Evolutionary conservation across 768 basidiomycete species (phyloP), one percentile per base, ranked within the genome.

Genomic region (Suillus weaverae): DNA sequence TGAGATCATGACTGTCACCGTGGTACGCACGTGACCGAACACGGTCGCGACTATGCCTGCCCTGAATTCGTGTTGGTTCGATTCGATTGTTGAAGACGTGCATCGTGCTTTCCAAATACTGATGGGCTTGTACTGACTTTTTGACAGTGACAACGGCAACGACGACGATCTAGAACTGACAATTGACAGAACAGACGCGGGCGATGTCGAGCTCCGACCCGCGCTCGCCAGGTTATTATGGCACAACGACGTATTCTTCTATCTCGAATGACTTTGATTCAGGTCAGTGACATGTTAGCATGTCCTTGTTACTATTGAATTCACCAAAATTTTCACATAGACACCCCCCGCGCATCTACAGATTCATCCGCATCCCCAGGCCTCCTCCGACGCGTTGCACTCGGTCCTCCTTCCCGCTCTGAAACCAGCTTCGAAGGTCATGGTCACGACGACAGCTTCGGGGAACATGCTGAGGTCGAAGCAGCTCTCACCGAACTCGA

Each of bases 401-500:
- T 62, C 6, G 43, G 62, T 70, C 70, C 16, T 67, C 66, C 10
- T 60, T 56, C 38, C 13, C 55, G 22, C 60, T 60, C 50, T n/a
- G 60, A 51, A 61, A 62, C 35, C 65, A 71, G 33, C 65, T 70
- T 36, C 64, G 63, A 59, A 33, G 62, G 26, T 64, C 70, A 39
- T 6, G 18, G 39, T 59, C 18, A 13, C 11, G 57, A 59, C 18
- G 57, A 59, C 30, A 59, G 57, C 41, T 62, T 81, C 22, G 75
- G 76, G 68, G 83, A 84, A 60, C 73, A 71, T 11, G 80, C 76
- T 9, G 81, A 92, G 73, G 89, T 92, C 20, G 89, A 92, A 73
- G 86, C 85, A 22, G 82, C 86, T 18, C 82, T 93, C 56, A 86
- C 81, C 53, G 81, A 84, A 62, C 76, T 93, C 26, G 91, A 92